Evolutionary conservation across 805 yeast genomes (phyloP), one percentile per base, ranked within the genome.

Genomic region (Pichia gijzeniarum): DNA sequence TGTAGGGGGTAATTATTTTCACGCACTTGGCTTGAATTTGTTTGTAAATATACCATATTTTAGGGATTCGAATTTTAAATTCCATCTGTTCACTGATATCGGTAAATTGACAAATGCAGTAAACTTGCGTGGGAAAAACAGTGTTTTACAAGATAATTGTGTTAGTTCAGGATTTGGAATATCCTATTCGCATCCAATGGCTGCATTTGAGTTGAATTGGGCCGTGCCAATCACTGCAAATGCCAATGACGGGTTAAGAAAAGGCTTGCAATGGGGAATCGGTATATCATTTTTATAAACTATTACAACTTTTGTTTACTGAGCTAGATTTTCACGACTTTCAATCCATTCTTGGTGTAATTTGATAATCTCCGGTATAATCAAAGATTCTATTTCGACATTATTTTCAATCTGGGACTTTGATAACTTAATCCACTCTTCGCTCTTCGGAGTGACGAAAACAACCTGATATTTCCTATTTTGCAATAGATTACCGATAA

Each of bases 401-500:
- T 61, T 48, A 2, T 62, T 57, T 3, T 60, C 53, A 2, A 63
- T 55, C 48, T 77, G 72, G 9, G 68, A 71, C 0, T 68, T 64
- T 0, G 67, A 42, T 30, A 87, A 60, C 50, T 61, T 70, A 43
- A 77, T 62, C 89, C 89, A 81, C 10, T 58, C 49, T 3, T 63
- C 62, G 7, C 60, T 62, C 4, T 71, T 72, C 1, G 71, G 71
- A 2, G 76, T 74, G 3, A 93, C 96, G 61, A 93, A 86, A 2
- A 87, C 89, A 34, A 93, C 96, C 60, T 89, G 90, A 45, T 70
- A 69, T 63, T 89, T 91, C 58, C 99, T 78, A 0, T 95, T 83
- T 59, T 90, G 96, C 51, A 93, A 68, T 52, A 93, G 67, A 59
- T 93, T 93, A 3, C 99, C 99, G 61, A 93, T 89, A 12, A 93